Percentiles rank a stretch among this genome's conserved stretches.
These are phyloP conservation scores for Blumeria hordei DNA, from an alignment of 2,329 filamentous ascomycete genomes.

Conservation along the genomic window DNA sequence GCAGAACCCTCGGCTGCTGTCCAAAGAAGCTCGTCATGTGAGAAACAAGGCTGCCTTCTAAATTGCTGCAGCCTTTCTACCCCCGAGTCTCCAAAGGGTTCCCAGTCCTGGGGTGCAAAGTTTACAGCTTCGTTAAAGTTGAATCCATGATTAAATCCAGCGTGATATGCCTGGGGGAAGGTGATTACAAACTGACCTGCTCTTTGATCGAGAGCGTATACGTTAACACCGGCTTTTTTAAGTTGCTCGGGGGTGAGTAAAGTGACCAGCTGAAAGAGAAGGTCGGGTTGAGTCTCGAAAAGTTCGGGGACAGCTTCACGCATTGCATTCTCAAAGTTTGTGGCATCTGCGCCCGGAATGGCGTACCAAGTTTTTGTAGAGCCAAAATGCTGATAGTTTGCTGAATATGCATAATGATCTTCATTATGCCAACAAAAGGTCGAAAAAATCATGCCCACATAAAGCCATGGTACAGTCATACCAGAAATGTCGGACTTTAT, in stretches of 20 bases:
- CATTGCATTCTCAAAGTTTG: constrained; percentile 93
- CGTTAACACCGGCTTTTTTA: constrained; percentile 73
- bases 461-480: constrained; percentile 98
- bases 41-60: constrained; percentile 83
- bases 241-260: constrained; percentile 81
- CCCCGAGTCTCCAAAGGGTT: constrained; percentile 67
- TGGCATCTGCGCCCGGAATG: constrained; percentile 77
- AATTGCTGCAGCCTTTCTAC: constrained; percentile 74
- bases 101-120: constrained; percentile 88
- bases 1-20: constrained; percentile 65
- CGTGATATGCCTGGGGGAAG: constrained; percentile 90
- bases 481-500: constrained; percentile 97
- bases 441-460: constrained; percentile 98
- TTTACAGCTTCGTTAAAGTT: constrained; percentile 99
- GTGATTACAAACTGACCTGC: constrained; percentile 93
- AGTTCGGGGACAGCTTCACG: constrained; percentile 81
- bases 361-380: constrained; percentile 99
- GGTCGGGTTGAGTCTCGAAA: constrained; percentile 88
- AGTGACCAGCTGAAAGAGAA: constrained; percentile 93
- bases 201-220: constrained; percentile 86
- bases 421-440: constrained; percentile 99
- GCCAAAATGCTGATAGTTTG: constrained; percentile 95
- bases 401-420: constrained; percentile 91
- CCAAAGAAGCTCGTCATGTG: constrained; percentile 81
- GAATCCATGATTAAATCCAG: constrained; percentile 95